Conservation (phyloP, 306 rosid genomes). For the Glycine latifolia region DNA sequence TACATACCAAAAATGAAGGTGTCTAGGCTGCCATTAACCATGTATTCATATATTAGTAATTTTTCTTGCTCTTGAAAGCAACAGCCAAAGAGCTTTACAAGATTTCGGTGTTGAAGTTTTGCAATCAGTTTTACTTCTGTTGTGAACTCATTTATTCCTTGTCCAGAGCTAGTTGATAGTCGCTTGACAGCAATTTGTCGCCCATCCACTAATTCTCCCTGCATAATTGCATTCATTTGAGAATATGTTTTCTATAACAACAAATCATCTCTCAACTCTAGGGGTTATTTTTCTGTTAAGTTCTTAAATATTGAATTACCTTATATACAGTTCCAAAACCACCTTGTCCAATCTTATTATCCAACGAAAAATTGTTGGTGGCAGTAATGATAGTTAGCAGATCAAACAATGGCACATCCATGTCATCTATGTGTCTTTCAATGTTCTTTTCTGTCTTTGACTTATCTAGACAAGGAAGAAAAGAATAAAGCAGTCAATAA, state of each 20-base stretch:
- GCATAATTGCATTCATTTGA: neutral
- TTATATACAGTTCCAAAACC: conserved; percentile 30
- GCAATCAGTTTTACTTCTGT: conserved; percentile 21
- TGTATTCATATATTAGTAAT: neutral
- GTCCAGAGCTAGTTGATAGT: neutral
- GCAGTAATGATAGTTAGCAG: neutral
- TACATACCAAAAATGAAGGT: conserved; percentile 22
- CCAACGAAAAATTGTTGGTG: neutral
- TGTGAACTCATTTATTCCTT: conserved; percentile 1
- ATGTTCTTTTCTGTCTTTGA: neutral
- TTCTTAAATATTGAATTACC: neutral
- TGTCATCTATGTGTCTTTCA: neutral
- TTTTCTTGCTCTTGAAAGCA: conserved; percentile 9
- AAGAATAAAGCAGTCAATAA: neutral
- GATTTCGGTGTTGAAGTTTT: conserved; percentile 31
- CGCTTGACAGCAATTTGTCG: conserved; percentile 28
- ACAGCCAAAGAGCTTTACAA: conserved; percentile 26
- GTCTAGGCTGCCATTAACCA: conserved; percentile 13
- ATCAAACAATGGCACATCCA: conserved; percentile 12
- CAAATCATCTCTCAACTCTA: neutral
- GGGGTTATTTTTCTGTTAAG: neutral
- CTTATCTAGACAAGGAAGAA: neutral
- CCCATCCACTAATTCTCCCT: conserved; percentile 6
- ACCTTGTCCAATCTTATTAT: conserved; percentile 25
- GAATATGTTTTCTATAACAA: neutral